A percentile compares a stretch with the other conserved stretches of the same genome.
Evolutionary conservation across 768 basidiomycete genomes (phyloP).

Genomic region (Gelatoporia subvermispora): DNA sequence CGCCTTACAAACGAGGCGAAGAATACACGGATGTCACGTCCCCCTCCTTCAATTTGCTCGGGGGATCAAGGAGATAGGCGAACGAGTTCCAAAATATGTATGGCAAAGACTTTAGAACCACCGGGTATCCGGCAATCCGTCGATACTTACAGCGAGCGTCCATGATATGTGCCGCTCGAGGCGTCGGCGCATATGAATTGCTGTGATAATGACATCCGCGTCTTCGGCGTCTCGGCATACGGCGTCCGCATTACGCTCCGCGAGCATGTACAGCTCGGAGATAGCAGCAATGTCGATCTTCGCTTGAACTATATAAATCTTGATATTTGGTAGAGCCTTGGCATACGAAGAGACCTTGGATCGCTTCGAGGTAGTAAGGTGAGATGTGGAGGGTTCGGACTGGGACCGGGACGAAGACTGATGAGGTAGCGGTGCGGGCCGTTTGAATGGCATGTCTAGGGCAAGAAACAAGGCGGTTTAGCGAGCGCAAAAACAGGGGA

Average conservation of each 20-base stretch:
- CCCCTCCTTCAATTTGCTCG: too few relatives aligned
- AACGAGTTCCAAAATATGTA: too few relatives aligned
- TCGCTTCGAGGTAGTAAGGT: slow-evolving; percentile 11
- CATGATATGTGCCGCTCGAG: slow-evolving; percentile 67
- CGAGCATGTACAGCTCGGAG: slow-evolving; percentile 25
- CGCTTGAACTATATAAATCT: slow-evolving; percentile 23
- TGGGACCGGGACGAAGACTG: slow-evolving; percentile 8
- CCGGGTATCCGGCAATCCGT: too few relatives aligned
- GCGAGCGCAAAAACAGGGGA: too few relatives aligned
- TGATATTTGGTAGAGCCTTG: slow-evolving; percentile 13
- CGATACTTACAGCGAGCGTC: slow-evolving; percentile 62
- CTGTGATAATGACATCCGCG: slow-evolving; percentile 66
- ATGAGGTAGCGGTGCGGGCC: slow-evolving; percentile 10
- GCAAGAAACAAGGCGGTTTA: too few relatives aligned
- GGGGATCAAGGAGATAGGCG: too few relatives aligned
- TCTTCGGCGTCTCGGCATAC: slow-evolving; percentile 37
- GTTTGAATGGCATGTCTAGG: slow-evolving; percentile 20
- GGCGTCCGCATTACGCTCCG: slow-evolving; percentile 23
- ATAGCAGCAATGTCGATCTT: slow-evolving; percentile 22
- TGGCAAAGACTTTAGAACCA: too few relatives aligned
- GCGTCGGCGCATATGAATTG: slow-evolving; percentile 58
- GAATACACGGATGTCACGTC: too few relatives aligned
- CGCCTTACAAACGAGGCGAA: too few relatives aligned
- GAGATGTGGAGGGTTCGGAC: slow-evolving; percentile 5
- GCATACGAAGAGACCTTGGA: slow-evolving; percentile 5